Base-by-base conservation (phyloP, 73 alveolate genomes). In the Symbiodinium natans region DNA sequence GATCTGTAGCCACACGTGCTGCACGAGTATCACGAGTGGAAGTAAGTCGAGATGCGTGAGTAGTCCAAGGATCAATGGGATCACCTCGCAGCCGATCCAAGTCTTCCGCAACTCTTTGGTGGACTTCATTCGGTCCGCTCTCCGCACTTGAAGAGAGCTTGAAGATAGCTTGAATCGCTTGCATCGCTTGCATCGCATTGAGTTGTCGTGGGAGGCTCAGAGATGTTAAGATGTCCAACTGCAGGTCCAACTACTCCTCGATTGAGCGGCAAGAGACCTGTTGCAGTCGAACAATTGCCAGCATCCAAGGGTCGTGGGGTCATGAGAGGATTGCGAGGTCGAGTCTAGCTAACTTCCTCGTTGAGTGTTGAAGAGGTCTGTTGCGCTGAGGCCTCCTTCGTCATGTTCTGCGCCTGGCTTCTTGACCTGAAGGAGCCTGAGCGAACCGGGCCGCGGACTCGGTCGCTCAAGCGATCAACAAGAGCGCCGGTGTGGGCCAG, bases 31-130 rank as follows among this genome's bases (percentile, higher is more conserved):
- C n/a, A n/a, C n/a, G n/a, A n/a, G n/a, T n/a, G n/a, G n/a, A n/a
- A n/a, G n/a, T n/a, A n/a, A n/a, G n/a, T n/a, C n/a, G n/a, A n/a
- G n/a, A n/a, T n/a, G n/a, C n/a, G n/a, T n/a, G n/a, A n/a, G n/a
- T n/a, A n/a, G n/a, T n/a, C n/a, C n/a, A n/a, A 63, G 80, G 80
- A 63, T 63, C 80, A 63, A 63, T n/a, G 80, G 80, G 36, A 63
- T 63, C 80, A 63, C 31, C 4, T 63, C 80, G 80, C 80, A 63
- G 80, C 80, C 80, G 38, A 63, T 63, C 31, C 80, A 63, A 36
- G 38, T 63, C 38, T 63, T 63, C 80, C 80, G 80, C 21, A 63
- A 1, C 36, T 63, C 80, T n/a, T 63, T 63, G 36, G 80, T 63
- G 80, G 38, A 29, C 36, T 63, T 63, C 80, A 63, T 63, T 36